Evolutionary conservation across 176 grass and related monocot genomes (phyloP), one percentile per base, ranked within the genome.

Genomic region (Avena atlantica): DNA sequence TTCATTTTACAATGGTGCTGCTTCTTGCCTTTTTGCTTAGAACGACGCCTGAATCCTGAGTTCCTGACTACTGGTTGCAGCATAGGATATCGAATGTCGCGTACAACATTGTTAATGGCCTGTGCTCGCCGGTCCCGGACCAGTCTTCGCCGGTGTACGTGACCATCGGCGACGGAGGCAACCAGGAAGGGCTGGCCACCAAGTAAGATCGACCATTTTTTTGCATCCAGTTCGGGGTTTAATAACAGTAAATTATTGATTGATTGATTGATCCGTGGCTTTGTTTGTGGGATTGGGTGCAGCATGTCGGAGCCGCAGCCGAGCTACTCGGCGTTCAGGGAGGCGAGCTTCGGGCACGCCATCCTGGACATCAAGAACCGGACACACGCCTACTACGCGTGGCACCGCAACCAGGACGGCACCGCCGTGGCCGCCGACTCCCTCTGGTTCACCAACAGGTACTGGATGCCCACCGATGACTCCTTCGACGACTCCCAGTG

Each of bases 301-400:
- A 98, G 95, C 87, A 95, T 95, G 95, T 86, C 91, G 12, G 74
- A 84, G 80, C 96, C 96, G 37, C 96, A 98, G 84, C 96, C 96
- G 2, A 88, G 88, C 68, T 98, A 98, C 86, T 98, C 96, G 8
- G 96, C 96, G 66, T 95, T 93, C 89, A 91, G 96, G 84, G 96
- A 98, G 87, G 63, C 96, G n/a, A 98, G 93, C 86, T 95, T 98
- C 69, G 93, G 96, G 36, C 96, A 98, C 88, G 96, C 96, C 50
- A 89, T 95, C 44, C 87, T 98, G 15, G 93, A 98, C 58, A 90
- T 98, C 84, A 98, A 94, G 90, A 98, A 98, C 70, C 79, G 86
- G 78, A 94, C 93, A 65, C 96, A 98, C 87, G 96, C 96, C 2
- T 88, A 95, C 90, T 98, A 95, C 70, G 70, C 88, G 2, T 95